Conservation (phyloP, 148 eudicot genomes). For the Cornus florida region DNA sequence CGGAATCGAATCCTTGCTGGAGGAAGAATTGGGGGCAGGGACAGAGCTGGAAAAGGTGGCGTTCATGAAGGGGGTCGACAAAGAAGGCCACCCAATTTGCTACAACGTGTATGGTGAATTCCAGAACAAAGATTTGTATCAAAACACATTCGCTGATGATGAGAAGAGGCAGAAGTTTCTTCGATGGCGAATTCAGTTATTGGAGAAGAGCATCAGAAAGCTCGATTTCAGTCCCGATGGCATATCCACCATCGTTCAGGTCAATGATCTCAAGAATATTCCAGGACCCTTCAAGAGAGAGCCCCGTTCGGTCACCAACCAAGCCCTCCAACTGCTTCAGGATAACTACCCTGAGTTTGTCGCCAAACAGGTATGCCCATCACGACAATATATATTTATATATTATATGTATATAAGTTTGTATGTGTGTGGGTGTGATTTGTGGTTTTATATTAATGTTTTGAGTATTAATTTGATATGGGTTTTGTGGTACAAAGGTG, state of each 20-base stretch:
- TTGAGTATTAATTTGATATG: neutral
- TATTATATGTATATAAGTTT: neutral
- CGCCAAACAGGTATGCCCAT: slow-evolving; percentile 41
- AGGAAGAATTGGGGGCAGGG: slow-evolving; percentile 33
- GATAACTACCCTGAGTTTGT: slow-evolving; percentile 60
- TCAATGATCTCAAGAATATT: slow-evolving; percentile 49
- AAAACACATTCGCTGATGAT: slow-evolving; percentile 30
- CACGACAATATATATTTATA: neutral
- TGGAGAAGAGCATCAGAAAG: slow-evolving; percentile 45
- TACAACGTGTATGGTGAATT: slow-evolving; percentile 55
- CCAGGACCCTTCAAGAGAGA: slow-evolving; percentile 40
- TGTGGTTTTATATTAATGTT: too few species aligned
- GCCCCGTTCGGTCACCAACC: slow-evolving; percentile 34
- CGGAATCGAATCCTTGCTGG: slow-evolving; percentile 41
- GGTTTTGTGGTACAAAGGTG: slow-evolving; percentile 19
- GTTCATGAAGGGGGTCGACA: slow-evolving; percentile 40
- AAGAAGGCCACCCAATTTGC: slow-evolving; percentile 44
- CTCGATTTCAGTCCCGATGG: slow-evolving; percentile 35
- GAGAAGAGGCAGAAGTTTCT: slow-evolving; percentile 38
- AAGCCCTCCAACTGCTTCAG: slow-evolving; percentile 40
- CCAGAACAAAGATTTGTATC: slow-evolving; percentile 33
- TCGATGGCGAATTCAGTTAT: slow-evolving; percentile 43
- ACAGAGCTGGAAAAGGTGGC: slow-evolving; percentile 32
- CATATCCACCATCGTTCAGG: slow-evolving; percentile 29
- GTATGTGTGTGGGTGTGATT: neutral